Conservation (phyloP, 1,284 basidiomycete species). For the Papiliotrema nemorosa region DNA sequence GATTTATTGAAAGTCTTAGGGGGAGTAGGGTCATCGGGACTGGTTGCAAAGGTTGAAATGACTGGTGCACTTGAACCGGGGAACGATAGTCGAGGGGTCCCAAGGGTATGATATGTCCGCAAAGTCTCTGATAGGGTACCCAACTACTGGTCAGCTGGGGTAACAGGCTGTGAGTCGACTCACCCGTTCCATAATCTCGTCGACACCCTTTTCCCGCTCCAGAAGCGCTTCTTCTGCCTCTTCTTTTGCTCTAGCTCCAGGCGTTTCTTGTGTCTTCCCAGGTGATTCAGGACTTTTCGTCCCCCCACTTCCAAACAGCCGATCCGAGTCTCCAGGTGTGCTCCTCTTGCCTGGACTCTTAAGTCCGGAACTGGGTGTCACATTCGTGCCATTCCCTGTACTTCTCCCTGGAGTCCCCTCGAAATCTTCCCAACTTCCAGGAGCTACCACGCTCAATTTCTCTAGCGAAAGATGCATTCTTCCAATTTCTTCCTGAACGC, state of each 20-base stretch:
- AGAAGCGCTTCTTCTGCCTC: constrained; percentile 9
- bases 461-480: constrained; percentile 32
- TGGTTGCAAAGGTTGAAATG: background rate
- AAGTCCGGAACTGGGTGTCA: background rate
- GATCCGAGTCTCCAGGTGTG: too few species aligned
- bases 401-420: background rate
- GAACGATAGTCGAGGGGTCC: constrained; percentile 27
- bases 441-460: constrained; percentile 9
- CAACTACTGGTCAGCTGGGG: constrained; percentile 12
- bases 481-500: constrained; percentile 31
- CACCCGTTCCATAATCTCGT: constrained; percentile 33
- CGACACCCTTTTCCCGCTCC: constrained; percentile 26
- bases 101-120: constrained; percentile 29
- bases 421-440: constrained; percentile 1
- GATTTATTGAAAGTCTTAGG: background rate
- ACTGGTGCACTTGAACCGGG: constrained; percentile 5
- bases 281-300: background rate
- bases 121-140: constrained; percentile 21
- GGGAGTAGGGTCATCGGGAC: constrained; percentile 1
- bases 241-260: constrained; percentile 1
- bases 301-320: background rate
- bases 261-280: background rate
- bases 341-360: too few species aligned
- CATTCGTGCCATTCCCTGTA: background rate
- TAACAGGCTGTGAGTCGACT: constrained; percentile 1